phyloP scores from a whole-genome alignment of 179 eudicot genomes.

The Corrigiola litoralis region DNA sequence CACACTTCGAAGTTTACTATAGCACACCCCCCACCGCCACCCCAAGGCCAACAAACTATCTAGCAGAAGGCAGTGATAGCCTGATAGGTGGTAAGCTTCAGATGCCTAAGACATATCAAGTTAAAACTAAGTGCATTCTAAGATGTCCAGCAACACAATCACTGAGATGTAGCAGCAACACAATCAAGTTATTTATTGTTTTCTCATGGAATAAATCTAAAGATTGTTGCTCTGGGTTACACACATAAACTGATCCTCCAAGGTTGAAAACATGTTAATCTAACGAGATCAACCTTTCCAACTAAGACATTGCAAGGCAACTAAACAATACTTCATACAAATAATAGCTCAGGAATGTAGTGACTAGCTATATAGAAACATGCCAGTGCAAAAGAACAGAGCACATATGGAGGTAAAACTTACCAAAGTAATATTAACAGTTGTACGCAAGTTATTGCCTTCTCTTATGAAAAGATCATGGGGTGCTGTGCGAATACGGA shows the following conservation, averaged over 20 bases:
- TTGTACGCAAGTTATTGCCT: constrained; percentile 78
- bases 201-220: too few species aligned
- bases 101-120: not conserved
- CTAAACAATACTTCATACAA: not conserved
- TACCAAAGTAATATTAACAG: constrained; percentile 87
- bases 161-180: not conserved
- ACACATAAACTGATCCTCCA: too few species aligned
- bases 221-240: too few species aligned
- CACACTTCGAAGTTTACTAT: too few species aligned
- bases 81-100: not conserved
- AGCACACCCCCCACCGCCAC: too few species aligned
- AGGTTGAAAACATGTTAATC: too few species aligned
- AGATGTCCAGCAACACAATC: not conserved
- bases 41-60: not conserved
- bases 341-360: too few species aligned
- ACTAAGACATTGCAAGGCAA: not conserved
- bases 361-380: too few species aligned
- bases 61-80: too few species aligned
- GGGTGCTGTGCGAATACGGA: constrained; percentile 87
- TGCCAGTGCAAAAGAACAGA: not conserved
- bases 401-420: constrained; percentile 11
- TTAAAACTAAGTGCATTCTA: too few species aligned
- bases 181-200: too few species aligned
- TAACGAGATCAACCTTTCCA: too few species aligned
- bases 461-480: constrained; percentile 86